phyloP scores from a whole-genome alignment of 2,329 filamentous ascomycete genomes.

The Gremmenia infestans region DNA sequence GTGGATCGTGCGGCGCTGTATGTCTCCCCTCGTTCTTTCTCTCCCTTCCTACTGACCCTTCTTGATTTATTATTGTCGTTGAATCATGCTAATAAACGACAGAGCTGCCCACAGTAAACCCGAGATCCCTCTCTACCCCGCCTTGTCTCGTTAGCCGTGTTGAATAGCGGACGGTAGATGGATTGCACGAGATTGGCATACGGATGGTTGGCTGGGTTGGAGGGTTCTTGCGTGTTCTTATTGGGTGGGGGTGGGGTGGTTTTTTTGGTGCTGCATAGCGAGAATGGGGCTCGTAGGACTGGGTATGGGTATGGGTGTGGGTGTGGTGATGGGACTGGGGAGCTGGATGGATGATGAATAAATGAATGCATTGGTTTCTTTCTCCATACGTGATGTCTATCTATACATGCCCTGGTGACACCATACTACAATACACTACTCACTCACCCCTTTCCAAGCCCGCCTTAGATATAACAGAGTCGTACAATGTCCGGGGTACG shows the following conservation, averaged over 20 bases:
- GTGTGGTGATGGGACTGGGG: too few species aligned
- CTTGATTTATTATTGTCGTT: not conserved
- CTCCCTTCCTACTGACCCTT: not conserved
- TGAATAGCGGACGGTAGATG: not conserved
- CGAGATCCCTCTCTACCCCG: not conserved
- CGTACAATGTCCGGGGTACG: too few species aligned
- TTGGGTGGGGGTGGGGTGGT: not conserved
- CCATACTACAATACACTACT: too few species aligned
- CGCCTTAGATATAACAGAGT: too few species aligned
- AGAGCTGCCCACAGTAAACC: not conserved
- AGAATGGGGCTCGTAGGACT: not conserved
- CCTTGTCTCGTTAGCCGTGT: not conserved
- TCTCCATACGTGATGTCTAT: too few species aligned
- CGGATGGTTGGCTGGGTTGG: not conserved
- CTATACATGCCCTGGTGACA: too few species aligned
- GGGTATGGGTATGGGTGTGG: not conserved
- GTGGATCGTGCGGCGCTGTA: constrained; percentile 28
- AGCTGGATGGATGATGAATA: too few species aligned
- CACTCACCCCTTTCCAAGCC: too few species aligned
- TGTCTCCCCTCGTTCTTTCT: constrained; percentile 5
- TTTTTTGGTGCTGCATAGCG: not conserved
- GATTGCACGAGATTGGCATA: not conserved
- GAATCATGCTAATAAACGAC: not conserved
- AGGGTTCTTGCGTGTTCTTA: not conserved
- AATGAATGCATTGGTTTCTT: too few species aligned